Evolutionary conservation across 176 grass and related monocot species (phyloP), one percentile per base, ranked within the genome.

Genomic region (Musa schizocarpa): DNA sequence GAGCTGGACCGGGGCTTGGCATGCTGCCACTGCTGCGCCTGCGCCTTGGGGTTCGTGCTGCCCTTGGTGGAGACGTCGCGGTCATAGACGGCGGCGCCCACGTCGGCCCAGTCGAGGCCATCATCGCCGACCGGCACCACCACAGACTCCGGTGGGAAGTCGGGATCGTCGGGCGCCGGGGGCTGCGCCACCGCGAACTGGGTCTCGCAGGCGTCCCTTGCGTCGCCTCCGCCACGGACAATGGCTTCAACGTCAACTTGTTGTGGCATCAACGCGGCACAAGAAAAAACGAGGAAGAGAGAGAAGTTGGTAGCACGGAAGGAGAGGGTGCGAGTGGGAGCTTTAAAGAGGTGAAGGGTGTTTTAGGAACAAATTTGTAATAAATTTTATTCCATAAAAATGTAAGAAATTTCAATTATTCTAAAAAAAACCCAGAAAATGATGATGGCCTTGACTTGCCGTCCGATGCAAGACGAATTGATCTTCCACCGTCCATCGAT

Each of bases 41-140:
- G 21, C 74, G 78, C 87, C 80, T 96, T 96, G 10, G 92, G 92
- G 57, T 96, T 96, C 66, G 92, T 96, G 85, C 81, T 92, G 65
- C 86, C 92, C 82, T 86, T 96, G 43, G 88, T 81, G 1, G 92
- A 92, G 17, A 86, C 83, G 11, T 96, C 92, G 24, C 87, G 89
- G 63, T 86, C 89, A 72, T 89, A 96, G 75, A 86, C 92, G 6
- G 92, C 87, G 78, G 77, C 76, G 76, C 24, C 72, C 67, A 87
- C 65, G 69, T 82, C 89, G 2, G 76, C 83, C 93, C 93, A 92
- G 43, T 86, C 64, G 76, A 90, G 4, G 34, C 34, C 26, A 11
- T 92, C 89, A 10, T 83, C 87, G 34, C 72, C 83, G 63, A 81
- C 78, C 5, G 22, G 78, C 6, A 78, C 74, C 20, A 29, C 56